Percentiles rank a stretch among this genome's conserved stretches.
phyloP scores from a whole-genome alignment of 2,329 filamentous ascomycete species.

The Tothia fuscella region DNA sequence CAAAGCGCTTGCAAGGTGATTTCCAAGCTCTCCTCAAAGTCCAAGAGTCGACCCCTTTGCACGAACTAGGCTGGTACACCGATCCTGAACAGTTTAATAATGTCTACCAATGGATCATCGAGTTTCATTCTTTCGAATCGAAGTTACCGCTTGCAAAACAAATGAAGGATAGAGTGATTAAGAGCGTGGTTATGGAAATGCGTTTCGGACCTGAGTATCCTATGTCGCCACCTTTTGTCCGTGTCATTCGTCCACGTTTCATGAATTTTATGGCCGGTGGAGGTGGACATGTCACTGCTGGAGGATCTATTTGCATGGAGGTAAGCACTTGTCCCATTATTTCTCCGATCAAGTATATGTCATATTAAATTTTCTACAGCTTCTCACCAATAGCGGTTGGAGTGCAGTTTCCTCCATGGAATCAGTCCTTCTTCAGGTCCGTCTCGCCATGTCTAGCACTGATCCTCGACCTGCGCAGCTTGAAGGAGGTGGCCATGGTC shows the following conservation, averaged over 20 bases:
- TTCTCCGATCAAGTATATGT: not conserved
- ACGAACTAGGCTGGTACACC: slow-evolving; percentile 75
- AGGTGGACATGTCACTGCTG: slow-evolving; percentile 74
- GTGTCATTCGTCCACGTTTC: slow-evolving; percentile 71
- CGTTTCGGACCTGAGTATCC: slow-evolving; percentile 70
- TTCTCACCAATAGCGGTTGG: slow-evolving; percentile 78
- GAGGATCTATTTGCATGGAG: slow-evolving; percentile 73
- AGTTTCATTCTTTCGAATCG: slow-evolving; percentile 70
- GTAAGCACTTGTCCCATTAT: slow-evolving; percentile 14
- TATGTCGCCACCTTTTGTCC: slow-evolving; percentile 69
- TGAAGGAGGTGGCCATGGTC: slow-evolving; percentile 20
- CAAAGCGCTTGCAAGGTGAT: slow-evolving; percentile 51
- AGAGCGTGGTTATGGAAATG: slow-evolving; percentile 67
- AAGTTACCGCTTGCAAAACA: slow-evolving; percentile 59
- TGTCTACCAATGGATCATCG: slow-evolving; percentile 83
- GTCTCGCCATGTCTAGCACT: slow-evolving; percentile 56
- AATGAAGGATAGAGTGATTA: slow-evolving; percentile 50
- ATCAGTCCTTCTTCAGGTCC: slow-evolving; percentile 67
- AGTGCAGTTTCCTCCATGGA: slow-evolving; percentile 61
- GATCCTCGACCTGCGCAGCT: slow-evolving; percentile 66
- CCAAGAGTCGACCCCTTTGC: slow-evolving; percentile 48
- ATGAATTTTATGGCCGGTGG: slow-evolving; percentile 59
- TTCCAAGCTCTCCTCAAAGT: slow-evolving; percentile 51
- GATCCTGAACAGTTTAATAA: slow-evolving; percentile 54
- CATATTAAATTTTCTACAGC: slow-evolving; percentile 29